These are phyloP conservation scores for Flaveria trinervia DNA, from an alignment of 129 eudicot species.

Conservation along the genomic window DNA sequence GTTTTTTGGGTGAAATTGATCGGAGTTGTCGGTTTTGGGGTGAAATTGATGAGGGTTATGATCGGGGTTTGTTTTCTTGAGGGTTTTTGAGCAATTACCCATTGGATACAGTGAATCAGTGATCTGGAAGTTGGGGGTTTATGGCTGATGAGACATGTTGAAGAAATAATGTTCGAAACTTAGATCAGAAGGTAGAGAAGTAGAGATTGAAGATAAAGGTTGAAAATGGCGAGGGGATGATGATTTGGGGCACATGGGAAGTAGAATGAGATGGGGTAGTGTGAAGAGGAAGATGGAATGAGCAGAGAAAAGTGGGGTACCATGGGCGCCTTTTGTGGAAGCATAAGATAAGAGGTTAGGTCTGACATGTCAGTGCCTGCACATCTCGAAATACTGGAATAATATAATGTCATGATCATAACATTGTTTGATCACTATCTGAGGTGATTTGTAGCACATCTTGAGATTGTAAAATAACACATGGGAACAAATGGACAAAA, in stretches of 20 bases:
- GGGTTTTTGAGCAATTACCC: constrained; percentile 59
- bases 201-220: neutral
- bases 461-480: too few species aligned
- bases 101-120: constrained; percentile 2
- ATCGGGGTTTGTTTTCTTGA: constrained; percentile 44
- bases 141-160: constrained; percentile 24
- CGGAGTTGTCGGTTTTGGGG: constrained; percentile 23
- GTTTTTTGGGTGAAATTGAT: constrained; percentile 18
- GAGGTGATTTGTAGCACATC: too few species aligned
- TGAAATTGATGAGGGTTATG: constrained; percentile 12
- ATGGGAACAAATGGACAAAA: too few species aligned
- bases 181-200: constrained; percentile 32
- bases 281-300: constrained; percentile 14
- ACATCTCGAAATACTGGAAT: constrained; percentile 7
- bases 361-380: constrained; percentile 38
- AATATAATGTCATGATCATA: neutral
- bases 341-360: constrained; percentile 9
- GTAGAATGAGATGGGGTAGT: neutral
- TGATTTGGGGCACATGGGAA: constrained; percentile 26
- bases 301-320: neutral
- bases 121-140: constrained; percentile 9
- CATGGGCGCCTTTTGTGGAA: constrained; percentile 35
- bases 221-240: constrained; percentile 13
- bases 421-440: neutral
- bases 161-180: constrained; percentile 29